A percentile compares a stretch with the other conserved stretches of the same genome.
Conservation (phyloP, 441 rosid species). For the Biscutella laevigata region DNA sequence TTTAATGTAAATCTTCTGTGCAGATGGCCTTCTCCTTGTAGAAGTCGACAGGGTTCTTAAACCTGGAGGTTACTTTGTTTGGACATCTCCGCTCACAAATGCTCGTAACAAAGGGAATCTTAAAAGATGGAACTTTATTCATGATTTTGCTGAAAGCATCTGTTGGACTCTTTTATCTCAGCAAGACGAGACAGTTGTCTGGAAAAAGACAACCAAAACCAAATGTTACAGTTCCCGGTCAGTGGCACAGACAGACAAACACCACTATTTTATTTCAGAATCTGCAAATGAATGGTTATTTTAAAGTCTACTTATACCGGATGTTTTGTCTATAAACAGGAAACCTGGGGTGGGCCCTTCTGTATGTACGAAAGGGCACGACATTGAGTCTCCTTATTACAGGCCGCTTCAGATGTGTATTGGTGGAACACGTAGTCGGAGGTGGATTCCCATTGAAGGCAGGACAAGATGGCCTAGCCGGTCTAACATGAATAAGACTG, state of each 20-base stretch:
- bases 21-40: constrained; percentile 73
- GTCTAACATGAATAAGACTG: constrained; percentile 65
- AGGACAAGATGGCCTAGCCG: constrained; percentile 79
- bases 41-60: constrained; percentile 77
- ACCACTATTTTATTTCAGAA: background rate
- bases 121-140: constrained; percentile 68
- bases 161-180: constrained; percentile 89
- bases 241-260: constrained; percentile 20
- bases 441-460: constrained; percentile 79
- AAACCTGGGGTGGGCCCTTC: constrained; percentile 69
- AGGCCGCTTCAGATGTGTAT: constrained; percentile 79
- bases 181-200: constrained; percentile 91
- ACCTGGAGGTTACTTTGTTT: constrained; percentile 91
- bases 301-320: constrained; percentile 15
- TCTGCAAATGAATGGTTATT: background rate
- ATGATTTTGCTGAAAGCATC: constrained; percentile 57
- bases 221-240: constrained; percentile 74
- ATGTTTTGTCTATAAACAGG: constrained; percentile 43
- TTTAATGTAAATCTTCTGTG: constrained; percentile 6
- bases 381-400: constrained; percentile 85
- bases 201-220: constrained; percentile 84
- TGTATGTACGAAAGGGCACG: constrained; percentile 67
- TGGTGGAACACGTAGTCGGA: constrained; percentile 68
- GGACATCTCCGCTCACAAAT: constrained; percentile 78
- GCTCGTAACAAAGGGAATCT: constrained; percentile 56